A percentile compares a stretch with the other conserved stretches of the same genome.
phyloP scores from a whole-genome alignment of 257 asterid genomes.

The Jasminum sambac region DNA sequence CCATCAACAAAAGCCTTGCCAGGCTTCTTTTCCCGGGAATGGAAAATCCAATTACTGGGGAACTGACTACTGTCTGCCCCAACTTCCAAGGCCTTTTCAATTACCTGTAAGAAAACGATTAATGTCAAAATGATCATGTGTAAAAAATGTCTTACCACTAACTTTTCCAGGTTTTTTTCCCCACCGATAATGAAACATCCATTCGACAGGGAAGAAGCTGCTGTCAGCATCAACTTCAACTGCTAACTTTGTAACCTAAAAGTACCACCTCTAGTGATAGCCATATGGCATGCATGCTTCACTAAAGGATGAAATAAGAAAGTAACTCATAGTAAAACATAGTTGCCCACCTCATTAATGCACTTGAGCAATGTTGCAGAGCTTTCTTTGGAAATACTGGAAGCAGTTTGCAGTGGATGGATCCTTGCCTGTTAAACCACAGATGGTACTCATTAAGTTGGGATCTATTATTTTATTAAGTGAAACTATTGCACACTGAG shows the following conservation, averaged over 20 bases:
- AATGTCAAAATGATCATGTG: constrained; percentile 40
- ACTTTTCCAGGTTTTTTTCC: constrained; percentile 92
- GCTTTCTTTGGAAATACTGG: constrained; percentile 70
- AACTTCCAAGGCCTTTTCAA: constrained; percentile 71
- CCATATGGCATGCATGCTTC: constrained; percentile 30
- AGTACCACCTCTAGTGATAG: constrained; percentile 51
- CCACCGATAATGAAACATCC: constrained; percentile 99
- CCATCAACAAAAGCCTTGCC: constrained; percentile 94
- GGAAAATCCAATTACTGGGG: constrained; percentile 94
- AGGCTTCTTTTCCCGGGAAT: constrained; percentile 92
- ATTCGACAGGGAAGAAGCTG: constrained; percentile 78
- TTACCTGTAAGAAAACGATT: constrained; percentile 74
- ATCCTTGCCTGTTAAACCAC: constrained; percentile 70
- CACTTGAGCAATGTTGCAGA: constrained; percentile 73
- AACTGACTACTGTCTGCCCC: constrained; percentile 94
- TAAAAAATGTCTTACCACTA: constrained; percentile 64
- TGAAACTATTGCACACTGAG: constrained; percentile 13
- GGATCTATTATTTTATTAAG: neutral
- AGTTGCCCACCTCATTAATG: constrained; percentile 67
- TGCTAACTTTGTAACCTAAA: constrained; percentile 74
- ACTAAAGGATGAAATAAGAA: constrained; percentile 17
- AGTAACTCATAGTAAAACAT: constrained; percentile 18
- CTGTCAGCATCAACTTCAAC: constrained; percentile 88
- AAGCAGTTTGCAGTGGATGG: constrained; percentile 82
- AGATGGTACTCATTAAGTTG: constrained; percentile 11